phyloP scores from a whole-genome alignment of 192 early-diverging fungal genomes.

The Helicostylum pulchrum region DNA sequence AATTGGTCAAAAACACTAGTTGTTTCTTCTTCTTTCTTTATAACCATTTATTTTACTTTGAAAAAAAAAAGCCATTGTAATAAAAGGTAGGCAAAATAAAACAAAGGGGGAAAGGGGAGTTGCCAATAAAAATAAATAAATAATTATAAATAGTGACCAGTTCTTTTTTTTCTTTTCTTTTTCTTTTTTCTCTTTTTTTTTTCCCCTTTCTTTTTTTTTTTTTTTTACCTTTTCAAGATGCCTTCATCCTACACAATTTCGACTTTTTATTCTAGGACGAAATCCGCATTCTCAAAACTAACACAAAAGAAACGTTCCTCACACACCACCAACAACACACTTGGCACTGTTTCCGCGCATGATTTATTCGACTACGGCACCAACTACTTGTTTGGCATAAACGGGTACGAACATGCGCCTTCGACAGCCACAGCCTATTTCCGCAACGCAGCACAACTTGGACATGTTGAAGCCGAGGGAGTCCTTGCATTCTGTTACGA shows the following conservation, averaged over 20 bases:
- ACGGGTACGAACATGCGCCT: conserved; percentile 5
- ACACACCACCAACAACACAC: not conserved
- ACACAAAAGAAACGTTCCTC: conserved; percentile 7
- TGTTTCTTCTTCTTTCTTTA: too few relatives aligned
- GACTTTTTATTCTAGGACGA: not conserved
- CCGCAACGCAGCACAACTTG: conserved; percentile 40
- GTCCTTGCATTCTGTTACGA: conserved; percentile 82
- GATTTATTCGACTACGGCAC: conserved; percentile 19
- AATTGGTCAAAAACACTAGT: too few relatives aligned
- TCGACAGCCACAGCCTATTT: conserved; percentile 25
- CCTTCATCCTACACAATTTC: not conserved
- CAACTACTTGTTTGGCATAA: conserved; percentile 26
- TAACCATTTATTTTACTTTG: too few relatives aligned
- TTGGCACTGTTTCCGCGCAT: too few relatives aligned
- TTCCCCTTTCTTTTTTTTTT: too few relatives aligned
- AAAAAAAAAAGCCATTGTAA: too few relatives aligned
- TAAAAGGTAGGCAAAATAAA: too few relatives aligned
- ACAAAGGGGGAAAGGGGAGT: too few relatives aligned
- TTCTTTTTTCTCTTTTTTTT: too few relatives aligned
- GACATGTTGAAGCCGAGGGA: conserved; percentile 50
- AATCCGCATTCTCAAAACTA: conserved; percentile 5
- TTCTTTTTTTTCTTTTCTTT: too few relatives aligned
- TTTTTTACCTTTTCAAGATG: not conserved
- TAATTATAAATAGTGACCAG: too few relatives aligned
- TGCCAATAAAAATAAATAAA: too few relatives aligned